Percentiles rank a stretch among this genome's conserved stretches.
Evolutionary conservation across 768 basidiomycete species (phyloP).

Genomic region (Macrolepiota albuminosa): DNA sequence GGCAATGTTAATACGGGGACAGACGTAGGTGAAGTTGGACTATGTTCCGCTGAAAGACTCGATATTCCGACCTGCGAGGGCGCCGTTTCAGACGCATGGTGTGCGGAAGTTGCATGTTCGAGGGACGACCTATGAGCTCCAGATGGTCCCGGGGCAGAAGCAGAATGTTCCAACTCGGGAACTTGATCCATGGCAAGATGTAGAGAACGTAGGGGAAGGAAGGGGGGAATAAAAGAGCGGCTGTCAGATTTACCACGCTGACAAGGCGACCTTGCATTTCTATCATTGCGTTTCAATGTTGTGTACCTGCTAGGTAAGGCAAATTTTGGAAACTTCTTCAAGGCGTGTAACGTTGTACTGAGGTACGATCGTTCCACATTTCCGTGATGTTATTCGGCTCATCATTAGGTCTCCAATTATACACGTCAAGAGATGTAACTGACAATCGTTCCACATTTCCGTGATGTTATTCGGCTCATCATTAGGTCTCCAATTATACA

Average conservation of each 20-base stretch:
- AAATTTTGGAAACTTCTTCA: not conserved
- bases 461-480: not conserved
- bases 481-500: not conserved
- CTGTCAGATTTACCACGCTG: not conserved
- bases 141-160: not conserved
- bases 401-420: not conserved
- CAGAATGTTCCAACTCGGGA: constrained; percentile 6
- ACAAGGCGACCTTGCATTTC: not conserved
- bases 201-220: not conserved
- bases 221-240: not conserved
- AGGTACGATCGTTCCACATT: not conserved
- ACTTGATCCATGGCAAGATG: constrained; percentile 8
- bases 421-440: not conserved
- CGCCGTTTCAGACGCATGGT: not conserved
- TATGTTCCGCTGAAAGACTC: not conserved
- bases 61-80: not conserved
- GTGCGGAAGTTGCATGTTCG: not conserved
- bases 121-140: not conserved
- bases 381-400: not conserved
- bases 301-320: not conserved
- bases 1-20: not conserved
- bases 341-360: not conserved
- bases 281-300: not conserved
- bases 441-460: not conserved
- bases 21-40: not conserved